Conservation (phyloP, 495 filamentous ascomycete species). For the Podospora pseudoanserina region DNA sequence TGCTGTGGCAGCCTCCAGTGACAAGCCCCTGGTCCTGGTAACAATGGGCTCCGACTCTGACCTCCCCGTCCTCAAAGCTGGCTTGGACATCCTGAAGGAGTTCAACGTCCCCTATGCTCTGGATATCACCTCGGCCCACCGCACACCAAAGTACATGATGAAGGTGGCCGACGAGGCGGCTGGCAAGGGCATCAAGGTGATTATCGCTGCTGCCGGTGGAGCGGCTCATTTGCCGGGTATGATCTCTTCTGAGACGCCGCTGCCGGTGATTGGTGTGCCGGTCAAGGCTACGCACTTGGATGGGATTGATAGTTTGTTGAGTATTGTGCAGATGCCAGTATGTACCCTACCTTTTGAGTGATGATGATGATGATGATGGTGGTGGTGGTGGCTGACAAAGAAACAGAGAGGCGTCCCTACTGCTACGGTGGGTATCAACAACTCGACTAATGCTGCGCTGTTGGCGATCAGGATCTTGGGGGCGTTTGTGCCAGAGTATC, state of each 20-base stretch:
- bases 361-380: background rate
- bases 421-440: slow-evolving; percentile 89
- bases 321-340: slow-evolving; percentile 88
- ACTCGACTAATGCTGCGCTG: slow-evolving; percentile 87
- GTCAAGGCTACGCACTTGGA: slow-evolving; percentile 83
- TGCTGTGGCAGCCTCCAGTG: slow-evolving; percentile 2
- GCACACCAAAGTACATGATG: slow-evolving; percentile 82
- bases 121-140: slow-evolving; percentile 90
- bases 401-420: slow-evolving; percentile 66
- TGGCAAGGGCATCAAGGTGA: slow-evolving; percentile 71
- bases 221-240: slow-evolving; percentile 92
- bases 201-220: slow-evolving; percentile 92
- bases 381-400: background rate
- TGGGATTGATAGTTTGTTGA: slow-evolving; percentile 83
- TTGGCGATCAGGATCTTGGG: slow-evolving; percentile 84
- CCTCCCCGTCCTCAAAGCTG: slow-evolving; percentile 71
- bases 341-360: slow-evolving; percentile 20
- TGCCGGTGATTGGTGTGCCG: slow-evolving; percentile 91
- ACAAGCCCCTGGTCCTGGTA: slow-evolving; percentile 64
- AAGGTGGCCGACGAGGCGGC: slow-evolving; percentile 67
- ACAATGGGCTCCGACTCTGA: slow-evolving; percentile 97
- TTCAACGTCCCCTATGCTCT: slow-evolving; percentile 72
- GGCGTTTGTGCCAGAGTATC: slow-evolving; percentile 54
- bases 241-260: slow-evolving; percentile 76
- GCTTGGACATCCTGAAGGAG: slow-evolving; percentile 68